A percentile compares a stretch with the other conserved stretches of the same genome.
These are phyloP conservation scores for Plenodomus biglobosus DNA, from an alignment of 2,329 filamentous ascomycete species.

Conservation along the genomic window DNA sequence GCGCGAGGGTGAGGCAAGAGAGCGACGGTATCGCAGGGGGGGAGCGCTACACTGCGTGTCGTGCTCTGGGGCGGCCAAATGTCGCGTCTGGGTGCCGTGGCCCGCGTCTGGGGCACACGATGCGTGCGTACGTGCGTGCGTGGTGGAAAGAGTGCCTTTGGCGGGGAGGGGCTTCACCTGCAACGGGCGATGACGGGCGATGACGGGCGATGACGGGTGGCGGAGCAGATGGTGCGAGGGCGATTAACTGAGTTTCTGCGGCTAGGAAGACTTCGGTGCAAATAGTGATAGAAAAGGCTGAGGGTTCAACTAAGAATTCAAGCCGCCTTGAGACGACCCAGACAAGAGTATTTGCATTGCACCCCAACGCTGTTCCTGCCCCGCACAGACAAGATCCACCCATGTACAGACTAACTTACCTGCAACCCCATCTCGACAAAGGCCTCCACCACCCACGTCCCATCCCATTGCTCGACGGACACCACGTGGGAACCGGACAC, in stretches of 20 bases:
- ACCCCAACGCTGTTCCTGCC: constrained; percentile 11
- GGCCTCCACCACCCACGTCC: constrained; percentile 1
- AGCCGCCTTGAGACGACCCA: constrained; percentile 14
- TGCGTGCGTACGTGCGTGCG: constrained; percentile 13
- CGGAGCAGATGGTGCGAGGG: background rate
- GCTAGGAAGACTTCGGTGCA: too few relatives aligned
- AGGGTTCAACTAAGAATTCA: background rate
- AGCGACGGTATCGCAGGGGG: constrained; percentile 5
- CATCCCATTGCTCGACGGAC: background rate
- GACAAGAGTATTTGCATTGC: constrained; percentile 21
- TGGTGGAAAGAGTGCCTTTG: constrained; percentile 15
- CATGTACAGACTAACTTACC: background rate
- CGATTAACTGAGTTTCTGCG: background rate
- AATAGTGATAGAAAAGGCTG: constrained; percentile 5
- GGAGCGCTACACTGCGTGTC: constrained; percentile 6
- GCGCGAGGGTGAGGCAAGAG: constrained; percentile 4
- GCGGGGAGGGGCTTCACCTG: constrained; percentile 16
- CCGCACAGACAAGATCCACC: constrained; percentile 22
- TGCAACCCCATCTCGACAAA: constrained; percentile 2
- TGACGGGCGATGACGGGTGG: background rate
- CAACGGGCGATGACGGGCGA: constrained; percentile 4
- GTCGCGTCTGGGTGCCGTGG: constrained; percentile 4
- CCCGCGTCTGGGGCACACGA: constrained; percentile 5
- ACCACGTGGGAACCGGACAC: constrained; percentile 1
- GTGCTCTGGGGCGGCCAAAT: constrained; percentile 6